Evolutionary conservation across 2,329 filamentous ascomycete genomes (phyloP).

Genomic region (Dactylellina drechsleri): DNA sequence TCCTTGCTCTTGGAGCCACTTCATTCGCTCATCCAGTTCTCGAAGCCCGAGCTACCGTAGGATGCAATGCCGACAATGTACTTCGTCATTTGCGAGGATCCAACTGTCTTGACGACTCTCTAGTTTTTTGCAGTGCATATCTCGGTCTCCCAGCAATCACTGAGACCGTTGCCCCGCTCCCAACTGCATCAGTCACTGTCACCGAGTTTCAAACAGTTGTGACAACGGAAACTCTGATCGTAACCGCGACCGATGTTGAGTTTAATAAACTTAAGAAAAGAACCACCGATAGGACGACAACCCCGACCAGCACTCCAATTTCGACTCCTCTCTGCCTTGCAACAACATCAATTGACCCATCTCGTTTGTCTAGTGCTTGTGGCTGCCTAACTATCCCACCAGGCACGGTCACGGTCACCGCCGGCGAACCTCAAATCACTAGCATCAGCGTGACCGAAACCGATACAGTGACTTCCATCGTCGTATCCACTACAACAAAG

Average conservation of each 20-base stretch:
- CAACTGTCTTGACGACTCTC: slow-evolving; percentile 24
- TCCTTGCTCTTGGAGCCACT: slow-evolving; percentile 37
- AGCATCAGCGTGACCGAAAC: slow-evolving; percentile 19
- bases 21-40: slow-evolving; percentile 39
- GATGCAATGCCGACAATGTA: slow-evolving; percentile 52
- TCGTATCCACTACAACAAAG: slow-evolving; percentile 13
- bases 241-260: slow-evolving; percentile 10
- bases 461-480: not conserved
- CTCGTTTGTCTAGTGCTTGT: slow-evolving; percentile 44
- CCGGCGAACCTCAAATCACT: not conserved
- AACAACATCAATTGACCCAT: slow-evolving; percentile 28
- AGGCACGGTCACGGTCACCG: slow-evolving; percentile 13
- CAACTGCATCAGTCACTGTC: slow-evolving; percentile 26
- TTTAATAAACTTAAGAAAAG: slow-evolving; percentile 38
- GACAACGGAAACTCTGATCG: slow-evolving; percentile 21
- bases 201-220: slow-evolving; percentile 22
- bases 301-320: slow-evolving; percentile 11
- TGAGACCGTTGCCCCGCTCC: not conserved
- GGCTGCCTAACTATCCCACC: slow-evolving; percentile 44
- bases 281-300: slow-evolving; percentile 6
- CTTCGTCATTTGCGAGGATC: slow-evolving; percentile 37
- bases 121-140: slow-evolving; percentile 45
- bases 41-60: slow-evolving; percentile 24
- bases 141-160: slow-evolving; percentile 34
- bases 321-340: slow-evolving; percentile 24